Conservation (phyloP, 2,329 filamentous ascomycete species). For the Phoma sp. region DNA sequence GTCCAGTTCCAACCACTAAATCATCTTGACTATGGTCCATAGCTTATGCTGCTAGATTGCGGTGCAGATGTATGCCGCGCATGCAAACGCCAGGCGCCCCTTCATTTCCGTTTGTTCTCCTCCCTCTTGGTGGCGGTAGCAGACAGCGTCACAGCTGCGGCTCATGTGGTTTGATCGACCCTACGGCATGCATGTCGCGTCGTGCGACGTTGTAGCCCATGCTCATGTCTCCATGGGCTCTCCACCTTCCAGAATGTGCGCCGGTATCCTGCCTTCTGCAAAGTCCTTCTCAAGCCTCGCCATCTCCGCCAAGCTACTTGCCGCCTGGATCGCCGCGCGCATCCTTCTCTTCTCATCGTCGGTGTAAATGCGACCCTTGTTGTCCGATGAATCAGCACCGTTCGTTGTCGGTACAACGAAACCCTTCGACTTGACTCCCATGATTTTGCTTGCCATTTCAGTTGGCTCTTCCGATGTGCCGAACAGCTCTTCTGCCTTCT, state of each 20-base stretch:
- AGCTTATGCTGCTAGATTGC: background rate
- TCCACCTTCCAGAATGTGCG: conserved; percentile 36
- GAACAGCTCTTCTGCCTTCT: conserved; percentile 80
- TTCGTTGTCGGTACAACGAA: conserved; percentile 65
- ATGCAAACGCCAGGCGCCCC: background rate
- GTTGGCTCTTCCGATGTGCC: conserved; percentile 81
- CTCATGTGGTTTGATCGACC: background rate
- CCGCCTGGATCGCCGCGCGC: conserved; percentile 85
- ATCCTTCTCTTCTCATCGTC: conserved; percentile 86
- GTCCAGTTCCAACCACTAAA: background rate
- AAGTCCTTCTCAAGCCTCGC: conserved; percentile 88
- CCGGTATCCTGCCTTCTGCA: conserved; percentile 84
- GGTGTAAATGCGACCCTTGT: conserved; percentile 74
- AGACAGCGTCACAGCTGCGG: background rate
- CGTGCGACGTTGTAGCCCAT: background rate
- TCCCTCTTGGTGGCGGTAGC: background rate
- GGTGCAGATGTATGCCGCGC: background rate
- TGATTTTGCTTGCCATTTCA: conserved; percentile 75
- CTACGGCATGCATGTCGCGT: background rate
- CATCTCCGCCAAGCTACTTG: conserved; percentile 90
- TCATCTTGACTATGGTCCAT: background rate
- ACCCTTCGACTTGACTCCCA: conserved; percentile 80
- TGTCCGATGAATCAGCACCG: conserved; percentile 40
- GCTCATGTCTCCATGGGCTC: conserved; percentile 41
- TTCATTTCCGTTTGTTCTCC: background rate